Evolutionary conservation across 1,284 basidiomycete species (phyloP).

Genomic region (Rhizoctonia solani): DNA sequence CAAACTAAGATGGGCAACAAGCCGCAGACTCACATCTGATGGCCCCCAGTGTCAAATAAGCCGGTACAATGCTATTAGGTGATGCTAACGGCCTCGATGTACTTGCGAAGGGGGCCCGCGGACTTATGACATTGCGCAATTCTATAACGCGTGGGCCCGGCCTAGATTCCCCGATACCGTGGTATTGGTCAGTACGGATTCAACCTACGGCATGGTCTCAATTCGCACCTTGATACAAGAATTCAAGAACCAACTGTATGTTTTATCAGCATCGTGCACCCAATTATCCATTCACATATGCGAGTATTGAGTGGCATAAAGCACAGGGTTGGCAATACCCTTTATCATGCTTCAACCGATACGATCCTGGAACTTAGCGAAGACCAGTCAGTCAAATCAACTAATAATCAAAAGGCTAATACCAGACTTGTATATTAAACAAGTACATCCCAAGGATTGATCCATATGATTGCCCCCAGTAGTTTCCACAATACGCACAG

Average conservation of each 20-base stretch:
- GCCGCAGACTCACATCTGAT: background rate
- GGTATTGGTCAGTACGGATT: background rate
- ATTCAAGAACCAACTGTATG: conserved; percentile 46
- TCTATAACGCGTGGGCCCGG: conserved; percentile 45
- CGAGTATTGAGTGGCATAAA: background rate
- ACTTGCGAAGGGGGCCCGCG: conserved; percentile 39
- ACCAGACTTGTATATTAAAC: too few species aligned
- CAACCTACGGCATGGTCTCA: conserved; percentile 45
- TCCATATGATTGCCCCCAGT: too few species aligned
- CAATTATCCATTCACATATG: background rate
- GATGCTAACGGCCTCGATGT: conserved; percentile 37
- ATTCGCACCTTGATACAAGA: conserved; percentile 40
- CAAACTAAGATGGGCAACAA: background rate
- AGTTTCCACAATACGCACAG: too few species aligned
- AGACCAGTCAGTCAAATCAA: too few species aligned
- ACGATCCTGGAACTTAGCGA: conserved; percentile 38
- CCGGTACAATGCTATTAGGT: background rate
- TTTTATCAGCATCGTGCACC: conserved; percentile 44
- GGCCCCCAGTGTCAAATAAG: background rate
- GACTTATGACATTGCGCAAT: conserved; percentile 36
- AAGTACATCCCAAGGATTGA: too few species aligned
- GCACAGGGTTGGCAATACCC: conserved; percentile 34
- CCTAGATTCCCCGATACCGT: conserved; percentile 39
- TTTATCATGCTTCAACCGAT: conserved; percentile 40
- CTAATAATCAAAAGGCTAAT: too few species aligned